These are phyloP conservation scores for Parafenestella ontariensis DNA, from an alignment of 2,329 filamentous ascomycete species.

Conservation along the genomic window DNA sequence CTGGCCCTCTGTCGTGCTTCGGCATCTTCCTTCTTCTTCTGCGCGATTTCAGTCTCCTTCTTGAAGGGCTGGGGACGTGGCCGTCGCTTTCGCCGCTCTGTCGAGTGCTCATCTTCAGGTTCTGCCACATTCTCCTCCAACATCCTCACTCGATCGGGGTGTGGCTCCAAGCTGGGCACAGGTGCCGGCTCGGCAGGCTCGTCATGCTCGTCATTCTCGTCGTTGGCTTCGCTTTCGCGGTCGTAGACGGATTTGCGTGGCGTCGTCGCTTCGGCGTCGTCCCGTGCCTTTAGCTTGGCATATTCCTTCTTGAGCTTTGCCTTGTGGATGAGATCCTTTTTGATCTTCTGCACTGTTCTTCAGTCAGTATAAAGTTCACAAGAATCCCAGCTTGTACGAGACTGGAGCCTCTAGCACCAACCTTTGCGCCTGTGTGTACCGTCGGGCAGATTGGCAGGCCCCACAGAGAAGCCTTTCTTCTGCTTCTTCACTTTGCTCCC, in stretches of 20 bases:
- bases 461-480: conserved; percentile 81
- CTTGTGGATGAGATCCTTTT: conserved; percentile 85
- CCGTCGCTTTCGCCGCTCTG: conserved; percentile 33
- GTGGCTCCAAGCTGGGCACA: conserved; percentile 58
- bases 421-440: conserved; percentile 85
- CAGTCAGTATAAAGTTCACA: too few relatives aligned
- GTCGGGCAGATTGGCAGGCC: conserved; percentile 89
- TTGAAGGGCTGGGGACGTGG: conserved; percentile 50
- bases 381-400: too few relatives aligned
- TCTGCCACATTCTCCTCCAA: conserved; percentile 53
- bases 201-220: conserved; percentile 30
- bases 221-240: conserved; percentile 37
- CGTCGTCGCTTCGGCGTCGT: conserved; percentile 49
- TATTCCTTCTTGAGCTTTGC: conserved; percentile 94
- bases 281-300: conserved; percentile 78
- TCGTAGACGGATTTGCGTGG: conserved; percentile 46
- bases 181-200: conserved; percentile 30
- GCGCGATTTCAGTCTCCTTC: conserved; percentile 56
- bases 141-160: conserved; percentile 67
- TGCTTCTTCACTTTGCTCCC: conserved; percentile 52
- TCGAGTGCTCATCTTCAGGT: conserved; percentile 14
- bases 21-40: conserved; percentile 67
- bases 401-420: too few relatives aligned
- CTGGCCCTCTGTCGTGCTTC: conserved; percentile 65
- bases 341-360: conserved; percentile 79